phyloP scores from a whole-genome alignment of 768 basidiomycete genomes.

The Dacryopinax spathularia region DNA sequence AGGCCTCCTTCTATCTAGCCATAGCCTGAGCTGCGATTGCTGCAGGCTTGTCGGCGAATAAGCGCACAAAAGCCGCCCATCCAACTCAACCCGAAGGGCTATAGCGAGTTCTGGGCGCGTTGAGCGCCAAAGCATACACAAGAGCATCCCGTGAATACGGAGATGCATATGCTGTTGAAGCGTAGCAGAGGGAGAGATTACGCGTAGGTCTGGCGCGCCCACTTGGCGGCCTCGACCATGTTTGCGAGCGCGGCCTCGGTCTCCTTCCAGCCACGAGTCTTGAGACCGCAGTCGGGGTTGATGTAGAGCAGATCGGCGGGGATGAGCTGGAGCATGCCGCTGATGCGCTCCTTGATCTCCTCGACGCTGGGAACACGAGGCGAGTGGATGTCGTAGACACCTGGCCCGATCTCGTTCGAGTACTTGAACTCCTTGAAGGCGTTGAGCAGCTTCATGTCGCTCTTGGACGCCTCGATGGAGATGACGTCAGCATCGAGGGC shows the following conservation, averaged over 20 bases:
- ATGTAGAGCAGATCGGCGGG: conserved; percentile 71
- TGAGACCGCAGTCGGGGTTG: conserved; percentile 97
- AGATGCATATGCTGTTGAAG: conserved; percentile 62
- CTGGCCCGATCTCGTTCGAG: conserved; percentile 94
- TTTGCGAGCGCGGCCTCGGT: conserved; percentile 61
- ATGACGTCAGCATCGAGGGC: conserved; percentile 97
- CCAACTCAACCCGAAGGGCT: conserved; percentile 5
- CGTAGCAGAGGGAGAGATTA: conserved; percentile 41
- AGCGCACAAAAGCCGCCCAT: conserved; percentile 4
- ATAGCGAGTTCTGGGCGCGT: conserved; percentile 5
- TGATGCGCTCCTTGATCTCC: conserved; percentile 89
- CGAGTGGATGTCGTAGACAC: conserved; percentile 98
- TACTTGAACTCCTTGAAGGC: conserved; percentile 94
- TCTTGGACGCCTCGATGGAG: conserved; percentile 97
- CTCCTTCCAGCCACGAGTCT: conserved; percentile 98
- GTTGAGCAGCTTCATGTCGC: conserved; percentile 90
- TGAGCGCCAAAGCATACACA: conserved; percentile 4
- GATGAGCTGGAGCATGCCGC: conserved; percentile 67
- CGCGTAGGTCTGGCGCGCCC: conserved; percentile 75
- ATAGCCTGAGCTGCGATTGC: neutral
- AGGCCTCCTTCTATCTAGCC: neutral
- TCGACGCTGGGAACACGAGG: conserved; percentile 88
- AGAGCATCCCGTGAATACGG: conserved; percentile 1
- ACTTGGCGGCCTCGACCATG: conserved; percentile 81
- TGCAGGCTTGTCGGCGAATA: neutral